These are phyloP conservation scores for Pterothamnion heteromorphum DNA, from an alignment of 31 red algal species.

Conservation along the genomic window DNA sequence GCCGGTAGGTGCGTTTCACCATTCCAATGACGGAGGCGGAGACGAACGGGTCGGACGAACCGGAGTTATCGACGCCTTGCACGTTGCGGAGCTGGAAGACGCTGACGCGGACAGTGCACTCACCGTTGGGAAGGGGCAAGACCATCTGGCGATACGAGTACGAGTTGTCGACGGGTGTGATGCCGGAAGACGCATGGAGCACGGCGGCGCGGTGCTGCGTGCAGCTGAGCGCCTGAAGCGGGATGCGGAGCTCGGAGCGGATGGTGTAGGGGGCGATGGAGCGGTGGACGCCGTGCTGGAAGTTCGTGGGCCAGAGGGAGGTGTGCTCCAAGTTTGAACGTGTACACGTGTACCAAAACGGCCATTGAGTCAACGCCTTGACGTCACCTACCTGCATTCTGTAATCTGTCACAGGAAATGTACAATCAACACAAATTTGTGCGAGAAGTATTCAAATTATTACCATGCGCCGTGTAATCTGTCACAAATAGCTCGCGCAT, in stretches of 20 bases:
- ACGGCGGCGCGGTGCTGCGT: constrained; percentile 69
- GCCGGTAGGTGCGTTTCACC: constrained; percentile 62
- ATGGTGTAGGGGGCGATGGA: too few species aligned
- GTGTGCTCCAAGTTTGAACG: too few species aligned
- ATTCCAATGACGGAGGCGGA: constrained; percentile 57
- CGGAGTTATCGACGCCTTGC: constrained; percentile 54
- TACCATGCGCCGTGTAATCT: too few species aligned
- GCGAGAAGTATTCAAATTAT: too few species aligned
- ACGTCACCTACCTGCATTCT: too few species aligned
- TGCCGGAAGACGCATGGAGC: constrained; percentile 51
- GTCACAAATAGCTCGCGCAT: too few species aligned
- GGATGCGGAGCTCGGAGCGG: constrained; percentile 67
- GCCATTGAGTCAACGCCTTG: too few species aligned
- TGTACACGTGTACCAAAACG: too few species aligned
- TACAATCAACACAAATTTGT: too few species aligned
- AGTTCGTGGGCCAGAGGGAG: too few species aligned
- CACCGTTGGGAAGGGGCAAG: constrained; percentile 63
- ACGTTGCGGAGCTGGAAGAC: constrained; percentile 74
- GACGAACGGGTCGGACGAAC: constrained; percentile 75
- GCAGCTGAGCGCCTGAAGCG: constrained; percentile 57
- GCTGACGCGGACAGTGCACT: constrained; percentile 77
- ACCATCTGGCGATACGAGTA: constrained; percentile 80
- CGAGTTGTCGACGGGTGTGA: constrained; percentile 62
- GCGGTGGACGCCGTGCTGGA: too few species aligned
- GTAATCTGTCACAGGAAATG: too few species aligned